These are phyloP conservation scores for Dittrichia graveolens DNA, from an alignment of 129 eudicot species.

Conservation along the genomic window DNA sequence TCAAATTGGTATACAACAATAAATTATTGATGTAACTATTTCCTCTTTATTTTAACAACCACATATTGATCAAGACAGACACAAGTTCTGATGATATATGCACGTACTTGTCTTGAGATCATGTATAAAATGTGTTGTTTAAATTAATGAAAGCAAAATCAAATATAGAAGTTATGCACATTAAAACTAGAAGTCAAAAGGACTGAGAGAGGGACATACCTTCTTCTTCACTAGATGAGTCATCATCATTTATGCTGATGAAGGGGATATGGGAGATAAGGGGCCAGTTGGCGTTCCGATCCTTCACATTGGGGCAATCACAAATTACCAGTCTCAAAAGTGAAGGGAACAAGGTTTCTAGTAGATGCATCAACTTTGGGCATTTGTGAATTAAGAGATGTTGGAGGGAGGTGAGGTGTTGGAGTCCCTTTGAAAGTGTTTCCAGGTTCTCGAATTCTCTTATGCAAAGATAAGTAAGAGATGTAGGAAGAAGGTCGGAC, in stretches of 20 bases:
- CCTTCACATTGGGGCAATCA: neutral
- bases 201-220: too few species aligned
- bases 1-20: too few species aligned
- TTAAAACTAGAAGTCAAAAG: too few species aligned
- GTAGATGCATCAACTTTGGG: neutral
- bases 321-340: neutral
- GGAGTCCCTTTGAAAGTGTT: conserved; percentile 9
- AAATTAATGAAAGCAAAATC: too few species aligned
- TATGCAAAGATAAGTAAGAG: neutral
- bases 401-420: conserved; percentile 19
- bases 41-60: too few species aligned
- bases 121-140: too few species aligned
- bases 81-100: too few species aligned
- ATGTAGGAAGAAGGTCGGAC: conserved; percentile 3
- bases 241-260: neutral
- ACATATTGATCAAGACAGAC: too few species aligned
- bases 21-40: too few species aligned
- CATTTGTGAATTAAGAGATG: neutral
- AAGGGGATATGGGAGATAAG: conserved; percentile 6
- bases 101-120: too few species aligned
- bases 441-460: neutral
- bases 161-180: too few species aligned
- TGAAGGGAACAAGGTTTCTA: neutral
- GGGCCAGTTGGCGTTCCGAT: neutral
- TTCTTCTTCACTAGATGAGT: too few species aligned